phyloP scores from a whole-genome alignment of 2,329 filamentous ascomycete genomes.

The Orbilia oligospora region DNA sequence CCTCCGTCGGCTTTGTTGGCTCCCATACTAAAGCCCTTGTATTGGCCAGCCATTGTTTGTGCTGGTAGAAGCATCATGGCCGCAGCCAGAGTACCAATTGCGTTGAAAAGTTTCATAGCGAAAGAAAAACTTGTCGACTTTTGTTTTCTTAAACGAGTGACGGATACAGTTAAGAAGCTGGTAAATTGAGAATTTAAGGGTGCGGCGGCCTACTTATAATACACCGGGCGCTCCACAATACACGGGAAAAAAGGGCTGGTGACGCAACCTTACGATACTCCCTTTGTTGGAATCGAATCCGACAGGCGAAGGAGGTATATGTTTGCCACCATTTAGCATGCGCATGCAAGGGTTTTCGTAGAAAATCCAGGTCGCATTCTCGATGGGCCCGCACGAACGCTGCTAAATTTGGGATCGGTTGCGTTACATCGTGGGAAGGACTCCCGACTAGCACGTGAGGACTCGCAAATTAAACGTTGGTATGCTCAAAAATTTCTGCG shows the following conservation, averaged over 20 bases:
- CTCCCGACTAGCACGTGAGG: conserved; percentile 24
- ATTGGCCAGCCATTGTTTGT: conserved; percentile 36
- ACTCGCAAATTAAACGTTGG: conserved; percentile 30
- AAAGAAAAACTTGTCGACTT: neutral
- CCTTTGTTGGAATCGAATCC: conserved; percentile 18
- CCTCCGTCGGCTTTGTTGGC: conserved; percentile 64
- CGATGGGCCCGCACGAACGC: conserved; percentile 3
- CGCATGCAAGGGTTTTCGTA: conserved; percentile 33
- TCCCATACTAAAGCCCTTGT: conserved; percentile 55
- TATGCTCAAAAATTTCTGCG: conserved; percentile 22
- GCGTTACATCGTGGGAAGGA: conserved; percentile 55
- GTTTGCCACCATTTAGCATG: conserved; percentile 25
- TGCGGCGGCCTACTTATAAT: conserved; percentile 11
- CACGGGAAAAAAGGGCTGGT: neutral
- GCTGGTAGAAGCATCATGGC: conserved; percentile 45
- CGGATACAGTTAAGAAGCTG: neutral
- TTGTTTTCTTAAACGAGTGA: neutral
- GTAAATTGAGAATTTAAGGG: neutral
- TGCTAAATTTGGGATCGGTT: conserved; percentile 50
- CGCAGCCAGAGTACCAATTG: conserved; percentile 23
- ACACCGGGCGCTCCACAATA: no score
- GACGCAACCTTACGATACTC: neutral
- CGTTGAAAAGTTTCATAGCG: conserved; percentile 29
- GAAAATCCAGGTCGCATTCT: conserved; percentile 47
- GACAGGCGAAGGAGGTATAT: neutral